Percentiles rank a stretch among this genome's conserved stretches.
phyloP scores from a whole-genome alignment of 1,284 basidiomycete genomes.

The Xerocomus nothofagi region DNA sequence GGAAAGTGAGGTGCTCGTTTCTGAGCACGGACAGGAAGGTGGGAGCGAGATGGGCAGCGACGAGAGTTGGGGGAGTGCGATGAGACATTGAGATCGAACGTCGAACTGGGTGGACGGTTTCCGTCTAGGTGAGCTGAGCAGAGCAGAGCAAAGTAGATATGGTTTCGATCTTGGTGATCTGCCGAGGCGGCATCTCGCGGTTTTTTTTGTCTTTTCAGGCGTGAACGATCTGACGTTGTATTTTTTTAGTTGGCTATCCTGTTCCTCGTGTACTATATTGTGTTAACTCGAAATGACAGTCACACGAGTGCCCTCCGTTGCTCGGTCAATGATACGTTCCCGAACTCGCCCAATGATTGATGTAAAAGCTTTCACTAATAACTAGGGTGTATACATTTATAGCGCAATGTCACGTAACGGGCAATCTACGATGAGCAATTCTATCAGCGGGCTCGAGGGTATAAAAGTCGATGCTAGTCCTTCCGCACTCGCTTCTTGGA shows the following conservation, averaged over 20 bases:
- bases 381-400: background rate
- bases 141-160: background rate
- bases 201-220: background rate
- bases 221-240: background rate
- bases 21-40: conserved; percentile 16
- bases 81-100: conserved; percentile 15
- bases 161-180: too few species aligned
- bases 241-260: background rate
- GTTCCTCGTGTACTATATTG: conserved; percentile 3
- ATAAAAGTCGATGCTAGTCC: conserved; percentile 13
- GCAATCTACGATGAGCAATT: background rate
- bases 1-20: conserved; percentile 21
- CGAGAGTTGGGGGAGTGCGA: conserved; percentile 30
- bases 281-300: too few species aligned
- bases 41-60: conserved; percentile 31
- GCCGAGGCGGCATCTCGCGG: too few species aligned
- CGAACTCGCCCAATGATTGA: background rate
- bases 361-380: background rate
- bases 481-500: conserved; percentile 33
- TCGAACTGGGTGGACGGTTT: too few species aligned
- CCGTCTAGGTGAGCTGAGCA: background rate
- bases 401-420: background rate
- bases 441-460: background rate
- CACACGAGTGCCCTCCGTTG: too few species aligned
- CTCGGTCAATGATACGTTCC: too few species aligned